Evolutionary conservation across 1,139 yeast genomes (phyloP), one percentile per base, ranked within the genome.

Genomic region (Saccharomyces hybrid): DNA sequence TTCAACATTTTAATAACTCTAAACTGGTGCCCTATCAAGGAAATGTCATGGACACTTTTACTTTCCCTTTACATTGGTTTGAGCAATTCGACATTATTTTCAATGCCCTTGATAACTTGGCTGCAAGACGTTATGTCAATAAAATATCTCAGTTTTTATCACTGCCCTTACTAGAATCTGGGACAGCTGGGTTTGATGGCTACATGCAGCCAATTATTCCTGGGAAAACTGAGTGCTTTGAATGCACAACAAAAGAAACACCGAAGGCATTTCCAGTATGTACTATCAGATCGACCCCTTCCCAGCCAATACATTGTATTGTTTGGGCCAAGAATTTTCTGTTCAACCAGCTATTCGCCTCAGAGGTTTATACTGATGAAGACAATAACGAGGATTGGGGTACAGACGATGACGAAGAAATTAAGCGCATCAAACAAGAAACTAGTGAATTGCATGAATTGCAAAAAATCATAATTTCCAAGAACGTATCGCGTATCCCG

Each of bases 301-400:
- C 97, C 0, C 91, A 86, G 67, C 98, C 98, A 0, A 86, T 93
- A 8, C 99, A 95, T 67, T 89, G 97, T 68, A 86, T 95, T 47
- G 96, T 95, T 0, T 95, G 99, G 99, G 96, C 98, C 13, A 95
- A 95, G 66, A 89, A 87, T 63, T 95, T 88, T 67, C 73, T 95
- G 53, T 90, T 91, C 66, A 77, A 81, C 44, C 96, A 90, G 67
- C 74, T 95, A 53, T 93, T 90, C 70, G 57, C 63, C n/a, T n/a
- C n/a, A n/a, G n/a, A n/a, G n/a, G n/a, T n/a, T n/a, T n/a, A n/a
- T n/a, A n/a, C n/a, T n/a, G n/a, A n/a, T n/a, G n/a, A n/a, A n/a
- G n/a, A n/a, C n/a, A n/a, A n/a, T n/a, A n/a, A n/a, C n/a, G n/a
- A n/a, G n/a, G 75, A 75, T 30, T 72, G 83, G 55, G 84, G 84